phyloP scores from a whole-genome alignment of 2,329 filamentous ascomycete species.

The Niveomyces coronatus region DNA sequence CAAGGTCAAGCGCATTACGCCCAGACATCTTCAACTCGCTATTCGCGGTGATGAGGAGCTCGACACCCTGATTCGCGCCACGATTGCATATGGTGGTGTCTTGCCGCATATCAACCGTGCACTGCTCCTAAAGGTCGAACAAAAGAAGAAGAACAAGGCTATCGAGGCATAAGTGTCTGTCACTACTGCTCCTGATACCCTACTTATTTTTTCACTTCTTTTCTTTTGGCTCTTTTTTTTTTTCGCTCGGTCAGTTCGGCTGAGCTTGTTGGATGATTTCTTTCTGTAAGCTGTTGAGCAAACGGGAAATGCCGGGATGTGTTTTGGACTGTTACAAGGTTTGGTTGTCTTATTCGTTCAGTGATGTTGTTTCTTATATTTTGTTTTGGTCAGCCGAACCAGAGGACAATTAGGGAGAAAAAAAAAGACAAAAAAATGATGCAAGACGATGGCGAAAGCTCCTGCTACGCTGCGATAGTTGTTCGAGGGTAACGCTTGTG shows the following conservation, averaged over 20 bases:
- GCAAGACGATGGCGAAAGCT: too few species aligned
- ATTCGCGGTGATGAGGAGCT: conserved; percentile 98
- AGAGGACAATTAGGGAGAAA: too few species aligned
- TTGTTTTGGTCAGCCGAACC: too few species aligned
- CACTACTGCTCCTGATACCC: conserved; percentile 1
- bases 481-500: too few species aligned
- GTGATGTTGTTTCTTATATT: too few species aligned
- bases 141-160: conserved; percentile 78
- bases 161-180: conserved; percentile 29
- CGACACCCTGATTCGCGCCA: conserved; percentile 93
- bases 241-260: too few species aligned
- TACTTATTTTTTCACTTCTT: conserved; percentile 7
- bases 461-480: too few species aligned
- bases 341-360: too few species aligned
- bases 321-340: too few species aligned
- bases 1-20: conserved; percentile 99
- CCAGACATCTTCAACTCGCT: conserved; percentile 92
- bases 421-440: too few species aligned
- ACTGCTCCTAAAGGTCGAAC: conserved; percentile 87
- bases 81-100: conserved; percentile 97
- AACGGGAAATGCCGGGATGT: conserved; percentile 10
- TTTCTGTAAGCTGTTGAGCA: conserved; percentile 5
- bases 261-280: too few species aligned
- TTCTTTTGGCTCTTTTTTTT: conserved; percentile 3
- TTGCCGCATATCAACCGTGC: conserved; percentile 98